phyloP scores from a whole-genome alignment of 73 alveolate species.

The Paramecium biaurelia region DNA sequence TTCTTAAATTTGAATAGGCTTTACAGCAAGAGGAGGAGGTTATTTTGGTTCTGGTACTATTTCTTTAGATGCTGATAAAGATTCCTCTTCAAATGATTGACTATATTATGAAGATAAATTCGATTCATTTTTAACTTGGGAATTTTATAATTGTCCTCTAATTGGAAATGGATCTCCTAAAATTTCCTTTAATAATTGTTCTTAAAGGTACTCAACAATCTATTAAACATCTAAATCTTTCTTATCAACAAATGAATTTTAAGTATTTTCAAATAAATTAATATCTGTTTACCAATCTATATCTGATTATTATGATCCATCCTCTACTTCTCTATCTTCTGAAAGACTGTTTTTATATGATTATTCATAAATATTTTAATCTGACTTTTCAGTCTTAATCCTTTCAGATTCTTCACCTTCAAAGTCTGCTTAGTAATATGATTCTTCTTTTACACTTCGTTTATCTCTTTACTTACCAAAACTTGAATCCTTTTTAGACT shows the following conservation, averaged over 20 bases:
- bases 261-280: not conserved
- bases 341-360: not conserved
- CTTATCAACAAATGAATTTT: not conserved
- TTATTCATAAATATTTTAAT: not conserved
- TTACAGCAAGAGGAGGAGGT: not conserved
- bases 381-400: conserved; percentile 31
- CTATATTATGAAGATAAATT: not conserved
- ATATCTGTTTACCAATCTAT: not conserved
- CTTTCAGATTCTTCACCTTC: conserved; percentile 28
- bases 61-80: not conserved
- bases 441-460: conserved; percentile 21
- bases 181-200: not conserved
- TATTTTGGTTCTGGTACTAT: not conserved
- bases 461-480: not conserved
- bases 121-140: not conserved
- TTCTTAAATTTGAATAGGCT: not conserved
- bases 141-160: not conserved
- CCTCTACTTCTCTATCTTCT: not conserved
- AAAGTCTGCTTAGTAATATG: conserved; percentile 18
- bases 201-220: conserved; percentile 1
- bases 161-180: not conserved
- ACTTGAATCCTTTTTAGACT: conserved; percentile 24
- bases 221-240: conserved; percentile 13
- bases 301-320: not conserved
- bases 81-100: conserved; percentile 20